These are phyloP conservation scores for Paraphoma sp. DNA, from an alignment of 2,329 filamentous ascomycete genomes.

Conservation along the genomic window DNA sequence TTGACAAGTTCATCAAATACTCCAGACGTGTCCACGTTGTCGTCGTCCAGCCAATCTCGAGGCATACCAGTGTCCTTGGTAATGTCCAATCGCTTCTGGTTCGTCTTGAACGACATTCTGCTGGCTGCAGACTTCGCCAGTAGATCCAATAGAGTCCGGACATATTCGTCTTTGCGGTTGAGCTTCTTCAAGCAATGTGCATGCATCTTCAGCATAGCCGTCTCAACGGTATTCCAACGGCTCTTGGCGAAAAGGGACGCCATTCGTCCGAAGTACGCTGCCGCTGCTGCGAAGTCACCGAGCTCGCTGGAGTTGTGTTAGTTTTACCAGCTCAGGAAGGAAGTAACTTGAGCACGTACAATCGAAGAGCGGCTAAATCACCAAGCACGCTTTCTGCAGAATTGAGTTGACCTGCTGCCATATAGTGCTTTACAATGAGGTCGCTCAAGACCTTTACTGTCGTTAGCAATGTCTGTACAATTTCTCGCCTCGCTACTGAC, in stretches of 20 bases:
- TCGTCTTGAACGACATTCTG: constrained; percentile 33
- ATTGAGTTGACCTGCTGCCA: constrained; percentile 77
- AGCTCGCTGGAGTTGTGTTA: constrained; percentile 55
- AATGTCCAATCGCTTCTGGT: constrained; percentile 21
- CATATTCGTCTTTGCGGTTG: constrained; percentile 78
- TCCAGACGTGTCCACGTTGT: constrained; percentile 45
- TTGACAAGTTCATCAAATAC: constrained; percentile 54
- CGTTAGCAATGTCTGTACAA: constrained; percentile 38
- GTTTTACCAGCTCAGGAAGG: neutral
- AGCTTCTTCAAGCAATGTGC: constrained; percentile 80
- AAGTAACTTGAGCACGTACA: constrained; percentile 39
- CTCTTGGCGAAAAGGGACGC: constrained; percentile 75
- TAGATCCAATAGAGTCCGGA: constrained; percentile 76
- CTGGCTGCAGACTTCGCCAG: constrained; percentile 67
- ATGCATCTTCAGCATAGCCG: constrained; percentile 86
- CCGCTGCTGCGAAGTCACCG: constrained; percentile 75
- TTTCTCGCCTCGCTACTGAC: constrained; percentile 15
- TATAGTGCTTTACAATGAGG: constrained; percentile 81
- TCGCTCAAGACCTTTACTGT: constrained; percentile 81
- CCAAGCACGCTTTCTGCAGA: constrained; percentile 79
- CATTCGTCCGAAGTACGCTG: constrained; percentile 78
- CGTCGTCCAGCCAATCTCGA: constrained; percentile 47
- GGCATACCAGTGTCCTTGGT: constrained; percentile 10
- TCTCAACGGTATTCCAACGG: constrained; percentile 80
- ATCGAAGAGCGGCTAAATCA: constrained; percentile 86